These are phyloP conservation scores for Fragilaria crotonensis DNA, from an alignment of 108 stramenopile species.

Conservation along the genomic window DNA sequence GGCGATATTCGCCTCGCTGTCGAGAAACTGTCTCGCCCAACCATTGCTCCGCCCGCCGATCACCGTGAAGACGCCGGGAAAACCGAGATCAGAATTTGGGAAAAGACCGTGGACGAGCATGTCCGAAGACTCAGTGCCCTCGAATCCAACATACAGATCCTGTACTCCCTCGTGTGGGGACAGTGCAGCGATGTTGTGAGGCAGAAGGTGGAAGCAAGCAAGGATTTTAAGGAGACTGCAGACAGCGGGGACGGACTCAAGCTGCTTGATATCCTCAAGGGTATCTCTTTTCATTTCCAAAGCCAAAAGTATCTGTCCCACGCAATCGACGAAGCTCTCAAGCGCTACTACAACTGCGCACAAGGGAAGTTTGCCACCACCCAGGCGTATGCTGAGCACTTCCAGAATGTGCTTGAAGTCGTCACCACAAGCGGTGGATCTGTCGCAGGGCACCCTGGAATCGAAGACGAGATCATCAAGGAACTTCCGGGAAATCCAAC, in stretches of 20 bases:
- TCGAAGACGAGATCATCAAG: not conserved
- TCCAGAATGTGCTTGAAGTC: slow-evolving; percentile 14
- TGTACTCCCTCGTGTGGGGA: slow-evolving; percentile 4
- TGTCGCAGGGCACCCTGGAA: not conserved
- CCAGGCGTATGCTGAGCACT: slow-evolving; percentile 5
- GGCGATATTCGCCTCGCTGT: not conserved
- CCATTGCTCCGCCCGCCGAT: not conserved
- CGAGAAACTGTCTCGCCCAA: not conserved
- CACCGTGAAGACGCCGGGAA: not conserved
- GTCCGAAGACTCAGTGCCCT: not conserved
- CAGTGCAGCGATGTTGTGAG: slow-evolving; percentile 4
- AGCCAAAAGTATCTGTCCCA: slow-evolving; percentile 1
- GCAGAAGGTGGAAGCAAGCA: not conserved
- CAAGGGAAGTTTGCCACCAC: not conserved
- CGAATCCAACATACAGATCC: not conserved
- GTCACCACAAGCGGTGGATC: not conserved
- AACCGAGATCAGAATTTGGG: not conserved
- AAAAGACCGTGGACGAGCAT: not conserved
- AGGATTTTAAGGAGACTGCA: not conserved
- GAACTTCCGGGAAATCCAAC: not conserved
- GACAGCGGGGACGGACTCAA: not conserved
- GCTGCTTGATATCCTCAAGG: not conserved
- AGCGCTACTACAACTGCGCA: slow-evolving; percentile 1
- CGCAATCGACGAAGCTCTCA: slow-evolving; percentile 8
- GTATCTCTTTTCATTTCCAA: slow-evolving; percentile 5